Conservation (phyloP, 352 stramenopile genomes). For the Phytophthora vignae region DNA sequence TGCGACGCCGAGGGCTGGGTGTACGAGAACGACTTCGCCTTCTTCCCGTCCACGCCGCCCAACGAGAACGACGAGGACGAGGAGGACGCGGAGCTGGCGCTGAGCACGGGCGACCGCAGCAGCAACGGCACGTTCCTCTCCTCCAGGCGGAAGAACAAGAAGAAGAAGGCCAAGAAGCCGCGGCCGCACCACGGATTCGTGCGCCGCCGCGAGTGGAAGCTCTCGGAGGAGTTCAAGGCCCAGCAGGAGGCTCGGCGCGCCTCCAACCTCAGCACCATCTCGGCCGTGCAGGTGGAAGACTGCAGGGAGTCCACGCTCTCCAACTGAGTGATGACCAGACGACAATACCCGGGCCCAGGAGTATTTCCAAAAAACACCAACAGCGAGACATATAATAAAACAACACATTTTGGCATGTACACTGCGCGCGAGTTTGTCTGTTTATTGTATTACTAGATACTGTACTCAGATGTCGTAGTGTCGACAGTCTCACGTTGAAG, state of each 20-base stretch:
- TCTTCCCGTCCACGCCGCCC: constrained; percentile 67
- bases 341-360: neutral
- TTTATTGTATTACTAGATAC: too few species aligned
- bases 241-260: constrained; percentile 40
- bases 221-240: constrained; percentile 68
- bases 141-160: constrained; percentile 44
- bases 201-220: constrained; percentile 73
- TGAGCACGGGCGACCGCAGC: constrained; percentile 19
- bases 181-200: constrained; percentile 73
- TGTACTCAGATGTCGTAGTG: too few species aligned
- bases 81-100: constrained; percentile 30
- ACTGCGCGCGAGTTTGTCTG: too few species aligned
- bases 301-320: constrained; percentile 19
- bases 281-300: constrained; percentile 48
- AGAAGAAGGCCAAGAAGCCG: constrained; percentile 56
- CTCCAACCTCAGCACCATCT: constrained; percentile 49
- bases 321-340: constrained; percentile 13
- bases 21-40: constrained; percentile 87
- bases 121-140: constrained; percentile 40
- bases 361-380: too few species aligned
- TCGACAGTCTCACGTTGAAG: neutral
- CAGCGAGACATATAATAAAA: neutral
- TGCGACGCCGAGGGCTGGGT: constrained; percentile 87
- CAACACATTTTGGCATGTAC: constrained; percentile 19
- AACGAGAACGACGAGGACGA: constrained; percentile 34